These are phyloP conservation scores for Oryza coarctata DNA, from an alignment of 176 grass and related monocot species.

Conservation along the genomic window DNA sequence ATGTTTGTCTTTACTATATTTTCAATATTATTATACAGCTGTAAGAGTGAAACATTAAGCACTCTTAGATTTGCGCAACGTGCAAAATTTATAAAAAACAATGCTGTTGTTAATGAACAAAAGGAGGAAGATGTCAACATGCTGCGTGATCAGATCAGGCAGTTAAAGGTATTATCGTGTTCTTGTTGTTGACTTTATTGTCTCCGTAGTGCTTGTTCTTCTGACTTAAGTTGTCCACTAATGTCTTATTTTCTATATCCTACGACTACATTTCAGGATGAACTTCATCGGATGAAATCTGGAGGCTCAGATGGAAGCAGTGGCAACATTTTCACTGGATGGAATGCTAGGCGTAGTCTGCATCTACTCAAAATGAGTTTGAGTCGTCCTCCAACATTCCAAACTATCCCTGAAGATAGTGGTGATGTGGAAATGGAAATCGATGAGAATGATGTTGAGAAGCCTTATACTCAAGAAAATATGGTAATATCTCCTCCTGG, in stretches of 20 bases:
- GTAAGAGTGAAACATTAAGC: conserved; percentile 85
- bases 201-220: conserved; percentile 15
- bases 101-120: conserved; percentile 87
- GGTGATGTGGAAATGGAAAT: conserved; percentile 98
- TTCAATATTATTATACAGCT: conserved; percentile 50
- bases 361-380: conserved; percentile 91
- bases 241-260: conserved; percentile 29
- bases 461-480: conserved; percentile 42
- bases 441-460: conserved; percentile 91
- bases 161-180: conserved; percentile 63
- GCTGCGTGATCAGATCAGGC: conserved; percentile 76
- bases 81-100: conserved; percentile 94
- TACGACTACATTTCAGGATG: conserved; percentile 54
- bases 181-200: conserved; percentile 13
- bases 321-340: conserved; percentile 57
- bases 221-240: conserved; percentile 18
- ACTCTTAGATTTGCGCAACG: conserved; percentile 95
- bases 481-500: conserved; percentile 36
- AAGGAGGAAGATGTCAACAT: conserved; percentile 84
- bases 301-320: conserved; percentile 43
- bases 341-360: conserved; percentile 80
- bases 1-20: conserved; percentile 8
- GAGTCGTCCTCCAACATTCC: conserved; percentile 59
- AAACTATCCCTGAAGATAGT: conserved; percentile 79
- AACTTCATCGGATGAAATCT: conserved; percentile 91